These are phyloP conservation scores for Abrus pulchellus DNA, from an alignment of 306 rosid species.

Conservation along the genomic window DNA sequence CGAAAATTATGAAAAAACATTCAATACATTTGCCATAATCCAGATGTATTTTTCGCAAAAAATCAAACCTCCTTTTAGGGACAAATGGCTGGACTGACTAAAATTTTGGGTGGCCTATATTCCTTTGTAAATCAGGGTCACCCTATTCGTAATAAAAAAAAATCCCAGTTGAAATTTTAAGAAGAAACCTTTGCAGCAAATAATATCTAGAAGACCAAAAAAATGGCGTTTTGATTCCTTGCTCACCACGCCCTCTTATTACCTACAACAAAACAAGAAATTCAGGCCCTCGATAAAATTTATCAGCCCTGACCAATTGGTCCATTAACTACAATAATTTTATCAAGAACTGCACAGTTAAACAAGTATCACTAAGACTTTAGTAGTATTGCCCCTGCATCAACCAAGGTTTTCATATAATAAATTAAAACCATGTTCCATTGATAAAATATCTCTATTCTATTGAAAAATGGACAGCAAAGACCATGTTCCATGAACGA, in stretches of 20 bases:
- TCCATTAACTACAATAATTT: slow-evolving; percentile 1
- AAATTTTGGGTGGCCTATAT: not conserved
- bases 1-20: too few relatives aligned
- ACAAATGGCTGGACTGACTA: not conserved
- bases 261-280: not conserved
- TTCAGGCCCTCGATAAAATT: not conserved
- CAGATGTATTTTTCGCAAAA: too few relatives aligned
- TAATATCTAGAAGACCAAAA: not conserved
- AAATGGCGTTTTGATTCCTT: not conserved
- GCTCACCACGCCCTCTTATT: not conserved
- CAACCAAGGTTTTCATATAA: slow-evolving; percentile 15
- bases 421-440: not conserved
- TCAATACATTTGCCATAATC: too few relatives aligned
- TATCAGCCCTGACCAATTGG: slow-evolving; percentile 27
- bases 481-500: not conserved
- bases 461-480: slow-evolving; percentile 2
- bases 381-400: not conserved
- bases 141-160: not conserved
- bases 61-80: not conserved
- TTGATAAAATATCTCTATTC: slow-evolving; percentile 28
- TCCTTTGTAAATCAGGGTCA: not conserved
- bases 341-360: slow-evolving; percentile 36
- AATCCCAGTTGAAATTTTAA: not conserved
- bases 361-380: slow-evolving; percentile 11
- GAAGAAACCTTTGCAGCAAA: not conserved